These are phyloP conservation scores for Colletotrichum sp. DNA, from an alignment of 2,329 filamentous ascomycete genomes.

Conservation along the genomic window DNA sequence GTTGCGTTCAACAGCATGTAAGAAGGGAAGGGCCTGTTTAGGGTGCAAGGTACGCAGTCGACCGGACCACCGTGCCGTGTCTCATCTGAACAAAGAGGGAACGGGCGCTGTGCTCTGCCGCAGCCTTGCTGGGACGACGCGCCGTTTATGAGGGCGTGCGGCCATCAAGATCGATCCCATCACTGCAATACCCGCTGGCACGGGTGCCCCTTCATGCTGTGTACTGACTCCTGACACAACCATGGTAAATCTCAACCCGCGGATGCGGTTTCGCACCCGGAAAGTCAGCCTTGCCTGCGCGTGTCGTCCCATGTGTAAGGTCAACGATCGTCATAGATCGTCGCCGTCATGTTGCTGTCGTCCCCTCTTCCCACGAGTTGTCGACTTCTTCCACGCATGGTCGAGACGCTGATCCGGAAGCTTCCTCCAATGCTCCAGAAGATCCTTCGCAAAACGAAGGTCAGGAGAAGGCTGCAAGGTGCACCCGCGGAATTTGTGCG, in stretches of 20 bases:
- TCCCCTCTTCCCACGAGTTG: conserved; percentile 1
- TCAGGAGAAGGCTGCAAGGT: not conserved
- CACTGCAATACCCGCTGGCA: not conserved
- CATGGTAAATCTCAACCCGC: not conserved
- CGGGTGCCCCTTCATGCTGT: not conserved
- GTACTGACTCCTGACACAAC: not conserved
- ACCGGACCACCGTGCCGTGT: not conserved
- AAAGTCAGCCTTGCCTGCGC: not conserved
- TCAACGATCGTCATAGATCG: conserved; percentile 10
- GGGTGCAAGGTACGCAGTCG: not conserved
- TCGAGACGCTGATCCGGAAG: conserved; percentile 8
- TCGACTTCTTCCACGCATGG: not conserved
- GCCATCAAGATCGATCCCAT: not conserved
- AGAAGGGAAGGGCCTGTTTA: not conserved
- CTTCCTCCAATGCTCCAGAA: not conserved
- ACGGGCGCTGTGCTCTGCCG: not conserved
- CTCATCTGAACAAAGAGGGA: conserved; percentile 5
- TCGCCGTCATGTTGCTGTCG: not conserved
- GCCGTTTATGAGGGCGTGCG: not conserved
- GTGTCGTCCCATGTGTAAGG: conserved; percentile 8
- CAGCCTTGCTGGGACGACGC: not conserved
- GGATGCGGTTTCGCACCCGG: not conserved
- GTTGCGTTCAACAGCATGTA: not conserved
- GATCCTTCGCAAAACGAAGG: not conserved
- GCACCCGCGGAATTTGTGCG: not conserved